Evolutionary conservation across 2,329 filamentous ascomycete species (phyloP).

Genomic region (Colletotrichum sp.): DNA sequence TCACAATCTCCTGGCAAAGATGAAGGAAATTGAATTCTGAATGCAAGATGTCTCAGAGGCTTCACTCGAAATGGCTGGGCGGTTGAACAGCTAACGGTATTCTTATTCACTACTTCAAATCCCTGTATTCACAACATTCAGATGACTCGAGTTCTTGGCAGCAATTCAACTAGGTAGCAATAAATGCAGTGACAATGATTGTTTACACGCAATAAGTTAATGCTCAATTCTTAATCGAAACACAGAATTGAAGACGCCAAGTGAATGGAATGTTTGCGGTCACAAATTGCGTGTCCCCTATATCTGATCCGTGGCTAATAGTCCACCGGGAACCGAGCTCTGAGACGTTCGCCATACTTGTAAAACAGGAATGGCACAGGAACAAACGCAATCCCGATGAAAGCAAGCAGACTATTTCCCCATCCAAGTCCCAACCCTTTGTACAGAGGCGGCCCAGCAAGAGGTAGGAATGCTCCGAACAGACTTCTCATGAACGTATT

Average conservation of each 20-base stretch:
- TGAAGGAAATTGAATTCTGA: background rate
- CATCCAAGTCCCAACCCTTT: slow-evolving; percentile 19
- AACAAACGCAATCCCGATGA: slow-evolving; percentile 12
- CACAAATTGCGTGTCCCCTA: background rate
- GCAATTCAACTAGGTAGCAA: background rate
- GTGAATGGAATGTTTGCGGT: background rate
- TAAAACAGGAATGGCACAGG: slow-evolving; percentile 8
- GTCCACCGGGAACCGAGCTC: background rate
- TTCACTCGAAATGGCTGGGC: rapidly evolving
- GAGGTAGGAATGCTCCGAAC: slow-evolving; percentile 18
- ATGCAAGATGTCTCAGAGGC: background rate
- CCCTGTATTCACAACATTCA: background rate
- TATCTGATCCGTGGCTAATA: background rate
- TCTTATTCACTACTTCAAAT: background rate
- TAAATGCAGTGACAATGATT: background rate
- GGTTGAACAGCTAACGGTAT: background rate
- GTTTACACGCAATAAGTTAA: background rate
- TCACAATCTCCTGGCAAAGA: background rate
- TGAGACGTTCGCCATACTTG: slow-evolving; percentile 2
- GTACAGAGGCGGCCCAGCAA: slow-evolving; percentile 17
- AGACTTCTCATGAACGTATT: background rate
- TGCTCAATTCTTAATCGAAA: background rate
- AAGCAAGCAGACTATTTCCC: slow-evolving; percentile 23
- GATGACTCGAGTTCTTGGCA: rapidly evolving
- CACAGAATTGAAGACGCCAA: background rate